phyloP scores from a whole-genome alignment of 768 basidiomycete species.

The Russula abietina region DNA sequence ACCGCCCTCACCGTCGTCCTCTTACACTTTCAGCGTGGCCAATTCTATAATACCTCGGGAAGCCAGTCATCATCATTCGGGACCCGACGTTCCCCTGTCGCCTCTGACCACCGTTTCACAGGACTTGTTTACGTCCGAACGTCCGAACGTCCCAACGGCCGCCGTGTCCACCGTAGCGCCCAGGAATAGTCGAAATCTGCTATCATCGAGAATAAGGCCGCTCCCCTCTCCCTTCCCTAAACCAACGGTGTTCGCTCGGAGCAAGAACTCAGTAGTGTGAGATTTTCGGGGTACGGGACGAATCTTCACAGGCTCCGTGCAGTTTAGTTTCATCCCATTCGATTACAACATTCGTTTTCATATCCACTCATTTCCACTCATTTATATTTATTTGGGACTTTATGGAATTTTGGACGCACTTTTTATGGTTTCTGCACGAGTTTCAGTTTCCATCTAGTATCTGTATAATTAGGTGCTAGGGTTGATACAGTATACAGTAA shows the following conservation, averaged over 20 bases:
- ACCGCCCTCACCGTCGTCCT: not conserved
- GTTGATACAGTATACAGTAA: not conserved
- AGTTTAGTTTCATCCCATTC: not conserved
- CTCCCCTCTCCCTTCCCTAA: not conserved
- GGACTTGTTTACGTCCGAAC: not conserved
- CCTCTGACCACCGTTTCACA: conserved; percentile 12
- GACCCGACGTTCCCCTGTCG: conserved; percentile 17
- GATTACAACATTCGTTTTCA: not conserved
- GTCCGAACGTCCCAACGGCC: not conserved
- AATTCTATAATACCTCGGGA: not conserved
- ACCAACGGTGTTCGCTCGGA: not conserved
- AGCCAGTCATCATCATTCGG: conserved; percentile 1
- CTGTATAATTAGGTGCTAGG: not conserved
- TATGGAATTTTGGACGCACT: not conserved
- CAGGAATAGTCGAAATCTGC: not conserved
- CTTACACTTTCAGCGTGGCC: not conserved
- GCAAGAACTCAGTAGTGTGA: not conserved
- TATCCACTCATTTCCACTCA: not conserved
- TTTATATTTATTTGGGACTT: not conserved
- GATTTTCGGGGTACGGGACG: not conserved
- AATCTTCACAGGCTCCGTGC: not conserved
- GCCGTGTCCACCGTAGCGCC: not conserved
- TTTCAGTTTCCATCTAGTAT: not conserved
- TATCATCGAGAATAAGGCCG: not conserved
- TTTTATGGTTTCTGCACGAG: not conserved